Percentiles rank a stretch among this genome's conserved stretches.
Evolutionary conservation across 352 stramenopile genomes (phyloP).

Genomic region (Pythium chondricola): DNA sequence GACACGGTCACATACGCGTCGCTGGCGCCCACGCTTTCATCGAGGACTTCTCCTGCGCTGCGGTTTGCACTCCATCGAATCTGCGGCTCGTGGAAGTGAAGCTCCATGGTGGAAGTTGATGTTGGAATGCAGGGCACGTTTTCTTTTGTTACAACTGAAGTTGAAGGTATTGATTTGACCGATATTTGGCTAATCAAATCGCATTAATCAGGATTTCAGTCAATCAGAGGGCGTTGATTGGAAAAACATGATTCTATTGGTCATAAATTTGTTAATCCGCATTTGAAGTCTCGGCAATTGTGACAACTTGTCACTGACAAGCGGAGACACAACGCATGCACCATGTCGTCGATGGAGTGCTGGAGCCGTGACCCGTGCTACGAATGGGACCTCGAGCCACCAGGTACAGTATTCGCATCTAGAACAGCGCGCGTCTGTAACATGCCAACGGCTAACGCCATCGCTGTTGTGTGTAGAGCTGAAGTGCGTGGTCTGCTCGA

Average conservation of each 20-base stretch:
- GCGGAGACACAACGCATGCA: too few relatives aligned
- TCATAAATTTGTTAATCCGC: too few relatives aligned
- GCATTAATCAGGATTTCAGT: too few relatives aligned
- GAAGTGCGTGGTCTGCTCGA: constrained; percentile 31
- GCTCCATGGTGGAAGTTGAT: constrained; percentile 7
- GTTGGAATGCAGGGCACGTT: neutral
- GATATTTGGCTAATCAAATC: too few relatives aligned
- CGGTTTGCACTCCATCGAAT: constrained; percentile 8
- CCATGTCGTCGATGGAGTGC: too few relatives aligned
- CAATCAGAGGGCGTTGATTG: neutral
- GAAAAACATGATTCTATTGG: too few relatives aligned
- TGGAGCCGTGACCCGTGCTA: neutral
- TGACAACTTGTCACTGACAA: too few relatives aligned
- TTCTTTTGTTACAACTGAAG: neutral
- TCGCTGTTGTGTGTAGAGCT: constrained; percentile 25
- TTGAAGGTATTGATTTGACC: too few relatives aligned
- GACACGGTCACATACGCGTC: constrained; percentile 8
- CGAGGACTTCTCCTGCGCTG: constrained; percentile 4
- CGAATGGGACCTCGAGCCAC: neutral
- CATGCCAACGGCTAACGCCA: neutral
- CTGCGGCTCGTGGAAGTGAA: constrained; percentile 8
- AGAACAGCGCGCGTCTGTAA: constrained; percentile 9
- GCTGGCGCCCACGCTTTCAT: too few relatives aligned
- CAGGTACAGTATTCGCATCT: constrained; percentile 9
- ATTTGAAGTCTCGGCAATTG: too few relatives aligned